These are phyloP conservation scores for Tilletia setariae DNA, from an alignment of 1,284 basidiomycete species.

Conservation along the genomic window DNA sequence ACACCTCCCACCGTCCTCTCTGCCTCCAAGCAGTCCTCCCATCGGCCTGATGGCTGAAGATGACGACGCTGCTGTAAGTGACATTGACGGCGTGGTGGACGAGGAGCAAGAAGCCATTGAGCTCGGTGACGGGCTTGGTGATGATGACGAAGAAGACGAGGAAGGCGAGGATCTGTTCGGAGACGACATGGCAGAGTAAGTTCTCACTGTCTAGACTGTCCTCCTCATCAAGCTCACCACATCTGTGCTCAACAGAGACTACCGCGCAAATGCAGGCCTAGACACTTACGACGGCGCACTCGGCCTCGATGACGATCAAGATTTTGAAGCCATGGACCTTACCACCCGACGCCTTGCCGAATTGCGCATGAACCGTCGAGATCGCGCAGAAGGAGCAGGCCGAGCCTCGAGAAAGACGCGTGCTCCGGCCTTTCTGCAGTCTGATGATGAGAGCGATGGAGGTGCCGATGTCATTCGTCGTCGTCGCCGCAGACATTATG, in stretches of 20 bases:
- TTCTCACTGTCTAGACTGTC: constrained; percentile 33
- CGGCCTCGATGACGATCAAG: constrained; percentile 80
- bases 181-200: constrained; percentile 71
- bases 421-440: constrained; percentile 78
- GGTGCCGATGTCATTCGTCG: constrained; percentile 51
- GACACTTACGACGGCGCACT: constrained; percentile 78
- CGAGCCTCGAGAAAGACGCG: constrained; percentile 62
- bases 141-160: constrained; percentile 64
- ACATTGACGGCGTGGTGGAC: constrained; percentile 39
- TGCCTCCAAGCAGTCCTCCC: constrained; percentile 50
- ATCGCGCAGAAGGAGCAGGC: constrained; percentile 70
- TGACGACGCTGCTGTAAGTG: constrained; percentile 34
- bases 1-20: constrained; percentile 33
- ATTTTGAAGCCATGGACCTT: constrained; percentile 70
- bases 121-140: constrained; percentile 55
- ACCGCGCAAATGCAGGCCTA: constrained; percentile 73
- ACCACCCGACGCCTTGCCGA: constrained; percentile 80
- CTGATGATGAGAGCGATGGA: constrained; percentile 61
- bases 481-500: constrained; percentile 56
- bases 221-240: constrained; percentile 7
- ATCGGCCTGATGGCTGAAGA: constrained; percentile 44
- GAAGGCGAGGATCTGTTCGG: constrained; percentile 93
- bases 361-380: constrained; percentile 79
- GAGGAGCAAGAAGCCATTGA: constrained; percentile 43
- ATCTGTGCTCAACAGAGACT: constrained; percentile 67